Conservation (phyloP, 2,329 filamentous ascomycete species). For the Ophiostoma sp. region DNA sequence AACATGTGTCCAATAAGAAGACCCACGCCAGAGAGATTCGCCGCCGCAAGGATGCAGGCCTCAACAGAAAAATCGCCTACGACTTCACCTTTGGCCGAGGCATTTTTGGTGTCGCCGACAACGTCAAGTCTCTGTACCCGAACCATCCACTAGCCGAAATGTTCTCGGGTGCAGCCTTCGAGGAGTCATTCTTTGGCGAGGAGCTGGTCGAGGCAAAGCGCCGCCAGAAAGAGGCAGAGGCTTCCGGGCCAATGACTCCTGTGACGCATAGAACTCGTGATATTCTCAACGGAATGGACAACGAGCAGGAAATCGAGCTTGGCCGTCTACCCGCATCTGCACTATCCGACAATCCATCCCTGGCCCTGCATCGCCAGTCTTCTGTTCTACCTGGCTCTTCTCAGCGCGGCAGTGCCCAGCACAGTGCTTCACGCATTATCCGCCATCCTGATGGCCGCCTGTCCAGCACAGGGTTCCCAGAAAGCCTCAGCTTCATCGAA, state of each 20-base stretch:
- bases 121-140: background rate
- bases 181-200: slow-evolving; percentile 20
- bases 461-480: slow-evolving; percentile 20
- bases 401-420: slow-evolving; percentile 36
- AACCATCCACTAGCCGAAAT: slow-evolving; percentile 23
- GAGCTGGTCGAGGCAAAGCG: slow-evolving; percentile 27
- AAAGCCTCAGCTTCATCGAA: slow-evolving; percentile 27
- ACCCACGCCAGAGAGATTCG: slow-evolving; percentile 17
- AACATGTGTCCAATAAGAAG: slow-evolving; percentile 21
- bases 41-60: slow-evolving; percentile 17
- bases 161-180: slow-evolving; percentile 26
- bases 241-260: slow-evolving; percentile 23
- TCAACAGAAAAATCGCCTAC: slow-evolving; percentile 23
- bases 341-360: slow-evolving; percentile 56
- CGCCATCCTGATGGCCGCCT: slow-evolving; percentile 38
- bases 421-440: slow-evolving; percentile 29
- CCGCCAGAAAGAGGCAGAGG: background rate
- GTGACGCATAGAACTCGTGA: background rate
- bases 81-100: slow-evolving; percentile 26
- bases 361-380: slow-evolving; percentile 47
- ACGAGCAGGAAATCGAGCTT: slow-evolving; percentile 47
- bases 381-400: slow-evolving; percentile 42
- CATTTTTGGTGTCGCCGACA: slow-evolving; percentile 25
- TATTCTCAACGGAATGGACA: slow-evolving; percentile 25
- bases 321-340: slow-evolving; percentile 62